A percentile compares a stretch with the other conserved stretches of the same genome.
Conservation (phyloP, 2,329 filamentous ascomycete species). For the Calonectria pteridis region DNA sequence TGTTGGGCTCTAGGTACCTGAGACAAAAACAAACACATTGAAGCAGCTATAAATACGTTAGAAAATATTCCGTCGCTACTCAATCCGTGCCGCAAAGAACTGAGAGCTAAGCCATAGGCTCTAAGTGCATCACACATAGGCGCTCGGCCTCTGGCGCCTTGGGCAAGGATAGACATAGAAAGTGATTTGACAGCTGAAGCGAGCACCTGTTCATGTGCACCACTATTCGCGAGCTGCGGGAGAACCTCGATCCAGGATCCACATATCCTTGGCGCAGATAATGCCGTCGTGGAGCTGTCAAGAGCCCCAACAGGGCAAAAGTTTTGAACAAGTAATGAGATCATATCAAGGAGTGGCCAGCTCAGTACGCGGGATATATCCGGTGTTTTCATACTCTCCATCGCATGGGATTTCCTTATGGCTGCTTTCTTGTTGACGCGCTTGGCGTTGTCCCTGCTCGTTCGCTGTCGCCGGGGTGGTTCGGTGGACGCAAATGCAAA, state of each 20-base stretch:
- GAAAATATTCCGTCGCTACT: neutral
- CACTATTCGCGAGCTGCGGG: constrained; percentile 44
- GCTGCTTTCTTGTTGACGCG: neutral
- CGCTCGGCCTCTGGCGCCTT: constrained; percentile 32
- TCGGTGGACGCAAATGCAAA: neutral
- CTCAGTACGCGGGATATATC: constrained; percentile 11
- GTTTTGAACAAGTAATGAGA: constrained; percentile 41
- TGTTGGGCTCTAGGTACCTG: neutral
- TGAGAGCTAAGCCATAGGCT: constrained; percentile 47
- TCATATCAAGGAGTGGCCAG: constrained; percentile 42
- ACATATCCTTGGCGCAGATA: constrained; percentile 52
- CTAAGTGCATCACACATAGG: constrained; percentile 42
- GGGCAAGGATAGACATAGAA: constrained; percentile 45
- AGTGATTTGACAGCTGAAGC: constrained; percentile 50
- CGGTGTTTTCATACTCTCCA: neutral
- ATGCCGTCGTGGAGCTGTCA: neutral
- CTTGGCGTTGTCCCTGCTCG: neutral
- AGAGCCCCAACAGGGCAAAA: constrained; percentile 30
- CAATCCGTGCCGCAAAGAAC: constrained; percentile 40
- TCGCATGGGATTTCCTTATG: neutral
- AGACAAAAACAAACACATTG: constrained; percentile 27
- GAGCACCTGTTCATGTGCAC: constrained; percentile 38
- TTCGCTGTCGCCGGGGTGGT: neutral
- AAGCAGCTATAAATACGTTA: constrained; percentile 18
- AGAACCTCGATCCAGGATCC: constrained; percentile 56